A percentile compares a stretch with the other conserved stretches of the same genome.
phyloP scores from a whole-genome alignment of 2,329 filamentous ascomycete species.

The Fusarium chuoi region DNA sequence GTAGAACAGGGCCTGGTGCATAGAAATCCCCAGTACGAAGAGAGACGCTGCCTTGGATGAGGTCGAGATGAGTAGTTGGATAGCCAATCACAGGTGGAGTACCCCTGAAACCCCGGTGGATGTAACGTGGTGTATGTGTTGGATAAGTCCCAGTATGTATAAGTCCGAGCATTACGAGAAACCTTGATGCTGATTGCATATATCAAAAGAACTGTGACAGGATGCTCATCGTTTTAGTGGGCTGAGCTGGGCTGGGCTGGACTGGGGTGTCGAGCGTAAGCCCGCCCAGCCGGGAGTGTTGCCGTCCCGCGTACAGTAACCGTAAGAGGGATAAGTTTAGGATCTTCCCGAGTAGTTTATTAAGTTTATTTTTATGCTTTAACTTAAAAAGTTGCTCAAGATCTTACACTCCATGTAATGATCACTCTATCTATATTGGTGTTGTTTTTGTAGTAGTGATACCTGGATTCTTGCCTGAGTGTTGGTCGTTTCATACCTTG shows the following conservation, averaged over 20 bases:
- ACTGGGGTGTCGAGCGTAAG: background rate
- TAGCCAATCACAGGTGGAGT: background rate
- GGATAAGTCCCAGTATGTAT: background rate
- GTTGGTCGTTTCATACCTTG: background rate
- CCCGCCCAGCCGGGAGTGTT: background rate
- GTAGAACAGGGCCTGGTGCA: background rate
- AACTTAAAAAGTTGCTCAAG: background rate
- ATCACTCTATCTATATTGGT: background rate
- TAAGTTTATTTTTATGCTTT: fast-evolving
- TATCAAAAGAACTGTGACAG: background rate
- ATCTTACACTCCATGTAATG: background rate
- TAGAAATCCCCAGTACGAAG: background rate
- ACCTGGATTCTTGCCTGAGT: background rate
- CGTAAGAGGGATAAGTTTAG: background rate
- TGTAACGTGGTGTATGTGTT: background rate
- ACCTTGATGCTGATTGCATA: background rate
- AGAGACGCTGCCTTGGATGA: background rate
- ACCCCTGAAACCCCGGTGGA: background rate
- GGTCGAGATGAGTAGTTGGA: background rate
- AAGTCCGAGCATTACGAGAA: background rate
- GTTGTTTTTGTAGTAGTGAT: background rate
- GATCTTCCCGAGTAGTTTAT: background rate
- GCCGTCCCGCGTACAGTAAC: background rate
- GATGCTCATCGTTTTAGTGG: background rate
- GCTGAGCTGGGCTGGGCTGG: background rate